These are phyloP conservation scores for Chimonanthus salicifolius DNA, from an alignment of 164 flowering plant species.

Conservation along the genomic window DNA sequence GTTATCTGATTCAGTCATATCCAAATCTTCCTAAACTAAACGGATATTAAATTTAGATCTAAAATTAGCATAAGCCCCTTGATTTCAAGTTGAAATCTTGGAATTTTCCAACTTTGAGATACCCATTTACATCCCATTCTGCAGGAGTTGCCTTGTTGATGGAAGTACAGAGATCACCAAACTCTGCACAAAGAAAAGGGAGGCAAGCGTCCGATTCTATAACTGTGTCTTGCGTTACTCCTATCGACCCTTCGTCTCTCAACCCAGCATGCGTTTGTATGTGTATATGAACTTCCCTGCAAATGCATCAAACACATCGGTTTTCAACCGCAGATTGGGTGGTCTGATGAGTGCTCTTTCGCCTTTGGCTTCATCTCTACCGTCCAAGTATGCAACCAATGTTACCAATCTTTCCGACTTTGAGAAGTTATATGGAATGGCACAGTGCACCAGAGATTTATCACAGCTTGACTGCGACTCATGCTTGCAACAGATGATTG, in stretches of 20 bases:
- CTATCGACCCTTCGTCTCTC: not conserved
- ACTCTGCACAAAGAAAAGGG: not conserved
- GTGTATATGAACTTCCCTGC: not conserved
- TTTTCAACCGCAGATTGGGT: not conserved
- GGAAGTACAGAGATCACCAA: not conserved
- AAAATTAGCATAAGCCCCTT: too few species aligned
- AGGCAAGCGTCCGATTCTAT: not conserved
- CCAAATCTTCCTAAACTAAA: too few species aligned
- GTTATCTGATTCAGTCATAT: too few species aligned
- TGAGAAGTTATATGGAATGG: slow-evolving; percentile 7
- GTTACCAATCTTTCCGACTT: not conserved
- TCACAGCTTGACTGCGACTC: not conserved
- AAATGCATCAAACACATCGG: not conserved
- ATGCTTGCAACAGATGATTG: not conserved
- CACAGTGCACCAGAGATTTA: slow-evolving; percentile 12
- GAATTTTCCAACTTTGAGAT: too few species aligned
- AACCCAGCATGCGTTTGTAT: not conserved
- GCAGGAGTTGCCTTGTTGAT: not conserved
- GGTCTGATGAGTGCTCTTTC: not conserved
- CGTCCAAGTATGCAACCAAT: not conserved
- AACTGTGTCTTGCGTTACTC: not conserved
- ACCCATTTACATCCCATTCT: too few species aligned
- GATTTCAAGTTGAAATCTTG: too few species aligned
- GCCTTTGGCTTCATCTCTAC: not conserved
- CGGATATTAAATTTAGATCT: too few species aligned